Conservation (phyloP, 345 rosid genomes). For the Ailanthus altissimus region DNA sequence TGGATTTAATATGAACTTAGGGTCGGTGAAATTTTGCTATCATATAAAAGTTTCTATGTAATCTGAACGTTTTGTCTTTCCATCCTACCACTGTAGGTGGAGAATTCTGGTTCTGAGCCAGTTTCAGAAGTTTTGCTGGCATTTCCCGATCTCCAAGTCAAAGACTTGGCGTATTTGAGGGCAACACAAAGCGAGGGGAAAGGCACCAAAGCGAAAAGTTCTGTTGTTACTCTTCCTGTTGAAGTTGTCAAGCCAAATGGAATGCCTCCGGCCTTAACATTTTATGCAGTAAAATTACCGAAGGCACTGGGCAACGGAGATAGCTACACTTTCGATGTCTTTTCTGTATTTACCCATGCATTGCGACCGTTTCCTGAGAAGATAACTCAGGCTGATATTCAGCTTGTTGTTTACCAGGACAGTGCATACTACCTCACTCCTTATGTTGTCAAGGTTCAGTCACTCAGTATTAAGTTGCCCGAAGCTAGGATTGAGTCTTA, state of each 20-base stretch:
- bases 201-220: conserved; percentile 63
- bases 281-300: conserved; percentile 65
- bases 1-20: not conserved
- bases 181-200: conserved; percentile 59
- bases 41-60: not conserved
- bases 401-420: conserved; percentile 83
- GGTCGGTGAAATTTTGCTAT: not conserved
- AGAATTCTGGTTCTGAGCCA: conserved; percentile 62
- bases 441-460: conserved; percentile 68
- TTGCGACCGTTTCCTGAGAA: conserved; percentile 83
- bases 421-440: conserved; percentile 78
- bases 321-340: conserved; percentile 58
- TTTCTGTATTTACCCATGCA: conserved; percentile 58
- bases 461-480: conserved; percentile 70
- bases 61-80: not conserved
- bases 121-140: conserved; percentile 71
- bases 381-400: conserved; percentile 81
- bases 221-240: conserved; percentile 49
- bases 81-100: conserved; percentile 49
- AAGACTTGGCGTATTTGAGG: conserved; percentile 66
- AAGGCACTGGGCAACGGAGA: conserved; percentile 60
- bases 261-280: conserved; percentile 57
- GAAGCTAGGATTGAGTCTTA: conserved; percentile 74
- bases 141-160: conserved; percentile 68
- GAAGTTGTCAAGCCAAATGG: conserved; percentile 42